Conservation (phyloP, 495 filamentous ascomycete species). For the Neurospora sp. region DNA sequence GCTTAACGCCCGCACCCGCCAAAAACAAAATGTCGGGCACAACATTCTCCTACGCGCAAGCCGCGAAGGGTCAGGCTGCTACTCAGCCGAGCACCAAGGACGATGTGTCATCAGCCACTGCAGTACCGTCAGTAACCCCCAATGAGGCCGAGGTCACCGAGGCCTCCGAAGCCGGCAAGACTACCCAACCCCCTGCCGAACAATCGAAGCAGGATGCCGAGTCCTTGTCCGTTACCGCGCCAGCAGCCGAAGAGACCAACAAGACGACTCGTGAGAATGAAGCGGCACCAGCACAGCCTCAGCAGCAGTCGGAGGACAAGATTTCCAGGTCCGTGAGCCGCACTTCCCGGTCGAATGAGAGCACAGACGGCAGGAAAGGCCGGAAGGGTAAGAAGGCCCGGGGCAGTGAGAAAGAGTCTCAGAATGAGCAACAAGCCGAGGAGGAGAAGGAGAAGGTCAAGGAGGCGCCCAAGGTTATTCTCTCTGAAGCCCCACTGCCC, state of each 20-base stretch:
- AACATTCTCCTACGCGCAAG: slow-evolving; percentile 88
- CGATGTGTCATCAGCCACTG: slow-evolving; percentile 38
- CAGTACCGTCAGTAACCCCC: slow-evolving; percentile 45
- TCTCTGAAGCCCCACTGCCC: slow-evolving; percentile 74
- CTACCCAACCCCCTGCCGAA: slow-evolving; percentile 12
- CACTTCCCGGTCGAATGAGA: slow-evolving; percentile 29
- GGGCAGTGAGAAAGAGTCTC: slow-evolving; percentile 31
- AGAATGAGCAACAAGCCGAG: slow-evolving; percentile 30
- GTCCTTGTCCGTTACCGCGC: slow-evolving; percentile 8
- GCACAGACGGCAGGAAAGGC: slow-evolving; percentile 29
- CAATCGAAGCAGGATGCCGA: slow-evolving; percentile 16
- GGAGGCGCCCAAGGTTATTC: slow-evolving; percentile 40
- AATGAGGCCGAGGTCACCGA: slow-evolving; percentile 44
- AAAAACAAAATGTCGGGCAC: slow-evolving; percentile 25
- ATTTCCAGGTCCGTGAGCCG: slow-evolving; percentile 20
- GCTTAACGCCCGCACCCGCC: not conserved
- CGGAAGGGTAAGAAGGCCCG: slow-evolving; percentile 40
- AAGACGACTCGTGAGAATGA: slow-evolving; percentile 14
- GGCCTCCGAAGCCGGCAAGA: slow-evolving; percentile 22
- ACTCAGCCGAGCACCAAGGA: slow-evolving; percentile 52
- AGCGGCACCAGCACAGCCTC: slow-evolving; percentile 5
- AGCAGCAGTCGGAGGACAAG: slow-evolving; percentile 14
- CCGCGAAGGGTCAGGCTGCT: slow-evolving; percentile 64
- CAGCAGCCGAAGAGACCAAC: slow-evolving; percentile 16
- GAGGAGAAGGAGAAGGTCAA: slow-evolving; percentile 36